A percentile compares a stretch with the other conserved stretches of the same genome.
These are phyloP conservation scores for Fusarium papillatum DNA, from an alignment of 2,329 filamentous ascomycete species.

Conservation along the genomic window DNA sequence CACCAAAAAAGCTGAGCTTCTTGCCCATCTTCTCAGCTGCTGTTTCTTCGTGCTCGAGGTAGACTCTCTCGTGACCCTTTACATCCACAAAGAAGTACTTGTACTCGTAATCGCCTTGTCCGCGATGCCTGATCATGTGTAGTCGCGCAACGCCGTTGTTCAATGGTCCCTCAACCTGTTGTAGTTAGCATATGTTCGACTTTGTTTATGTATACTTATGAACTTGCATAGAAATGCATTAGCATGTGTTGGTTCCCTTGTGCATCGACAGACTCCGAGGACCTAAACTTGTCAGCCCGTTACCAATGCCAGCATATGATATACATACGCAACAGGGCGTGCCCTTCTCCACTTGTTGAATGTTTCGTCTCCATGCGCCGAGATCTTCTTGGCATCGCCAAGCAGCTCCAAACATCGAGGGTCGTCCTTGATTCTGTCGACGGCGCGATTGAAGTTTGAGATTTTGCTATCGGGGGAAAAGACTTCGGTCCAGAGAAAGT, in stretches of 20 bases:
- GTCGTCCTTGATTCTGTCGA: constrained; percentile 83
- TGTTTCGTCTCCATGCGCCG: constrained; percentile 85
- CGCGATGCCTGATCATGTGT: constrained; percentile 80
- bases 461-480: constrained; percentile 90
- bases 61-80: constrained; percentile 75
- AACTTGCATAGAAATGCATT: constrained; percentile 85
- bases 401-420: constrained; percentile 79
- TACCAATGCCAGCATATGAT: neutral
- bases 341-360: constrained; percentile 84
- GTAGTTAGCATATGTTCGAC: constrained; percentile 9
- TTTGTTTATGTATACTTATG: neutral
- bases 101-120: constrained; percentile 80
- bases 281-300: constrained; percentile 61
- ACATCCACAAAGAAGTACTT: constrained; percentile 86
- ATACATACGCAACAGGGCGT: constrained; percentile 69
- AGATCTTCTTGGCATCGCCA: constrained; percentile 81
- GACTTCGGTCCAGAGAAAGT: constrained; percentile 85
- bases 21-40: constrained; percentile 52
- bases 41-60: constrained; percentile 72
- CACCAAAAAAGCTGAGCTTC: constrained; percentile 70
- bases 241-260: constrained; percentile 84
- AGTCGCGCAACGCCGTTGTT: constrained; percentile 81
- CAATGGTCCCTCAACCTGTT: constrained; percentile 80
- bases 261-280: constrained; percentile 76
- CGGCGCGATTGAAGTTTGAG: constrained; percentile 88